Base-by-base conservation (phyloP, 164 flowering plant genomes). In the Vitis riparia region DNA sequence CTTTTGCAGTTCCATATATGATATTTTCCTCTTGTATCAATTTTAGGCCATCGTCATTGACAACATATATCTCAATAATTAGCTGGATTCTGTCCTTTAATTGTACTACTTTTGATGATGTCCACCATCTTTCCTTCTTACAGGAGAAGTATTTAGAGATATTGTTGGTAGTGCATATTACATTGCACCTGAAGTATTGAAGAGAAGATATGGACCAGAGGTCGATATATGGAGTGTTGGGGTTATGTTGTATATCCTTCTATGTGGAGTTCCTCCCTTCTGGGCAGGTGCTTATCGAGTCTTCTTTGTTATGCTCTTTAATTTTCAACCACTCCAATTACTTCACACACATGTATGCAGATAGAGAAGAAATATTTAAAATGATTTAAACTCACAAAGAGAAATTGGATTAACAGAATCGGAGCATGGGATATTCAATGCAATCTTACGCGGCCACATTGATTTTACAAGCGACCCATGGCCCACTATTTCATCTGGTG, bases 111-210 rank as follows among this genome's bases (percentile, higher is more conserved):
- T 37, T 37, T 2, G 30, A 29, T 15, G 29, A 13, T 48, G 27
- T 23, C 27, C 27, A 23, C 27, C 27, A 23, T 64, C 13, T 56
- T 5, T 49, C 9, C 55, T 30, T 59, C 11, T n/a, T 51, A 71
- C 87, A 91, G 94, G 97, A 17, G 89, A 92, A 51, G 70, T 79
- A 29, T 92, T 87, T 66, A 82, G 76, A 61, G 97, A 92, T 65
- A 85, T 90, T 9, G 93, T 92, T 53, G 97, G 97, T 0, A 92
- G 95, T 67, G 93, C 94, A 65, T 92, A 92, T 72, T 92, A 92
- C 76, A 86, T 92, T 53, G 97, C 97, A n/a, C 97, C 97, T 0
- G 95, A 92, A 71, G 95, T 90, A 61, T 73, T 92, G 82, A 88
- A 83, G 81, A 83, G 95, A 70, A 86, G 63, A 75, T 92, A 92